Evolutionary conservation across 306 rosid genomes (phyloP), one percentile per base, ranked within the genome.

Genomic region (Luffa acutangula): DNA sequence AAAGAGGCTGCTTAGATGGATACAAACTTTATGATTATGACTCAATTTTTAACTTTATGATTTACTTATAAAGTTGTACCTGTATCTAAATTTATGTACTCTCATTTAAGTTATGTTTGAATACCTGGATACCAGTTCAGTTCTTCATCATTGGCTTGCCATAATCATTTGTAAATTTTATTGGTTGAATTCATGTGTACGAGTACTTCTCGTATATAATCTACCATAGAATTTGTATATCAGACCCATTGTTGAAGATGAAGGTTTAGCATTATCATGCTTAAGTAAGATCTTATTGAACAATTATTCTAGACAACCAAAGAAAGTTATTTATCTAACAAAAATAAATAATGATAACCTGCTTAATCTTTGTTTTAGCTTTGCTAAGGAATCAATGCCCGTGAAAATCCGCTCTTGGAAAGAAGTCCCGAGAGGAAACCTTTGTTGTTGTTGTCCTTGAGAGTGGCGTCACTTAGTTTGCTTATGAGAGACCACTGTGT

Each of bases 401-500:
- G 6, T 25, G 85, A 60, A 81, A 91, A 95, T 11, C 97, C 98
- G 48, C 91, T 89, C 59, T 42, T 86, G 48, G 91, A 90, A 84
- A 91, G 98, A 79, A 95, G 97, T 74, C 86, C 88, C 36, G 93
- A 82, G 54, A 95, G 86, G 86, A 95, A 91, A 39, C 97, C 95
- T 87, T 80, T 78, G 25, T 73, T 83, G 69, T 80, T 81, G 34
- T 41, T 49, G 71, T 60, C 78, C 82, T 89, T 91, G 72, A 74
- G 75, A 62, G 79, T 76, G 39, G 70, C 85, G 60, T 74, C 82
- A 74, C 85, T 90, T 43, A 95, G 84, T 74, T 91, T 88, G 88
- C 91, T 91, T 75, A 95, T 85, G 79, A 92, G 89, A 80, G 98
- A 95, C 98, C 97, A 92, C 65, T 95, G 98, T 49, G 86, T 88